Base-by-base conservation (phyloP, 345 rosid species). In the Lagerstroemia speciosa region DNA sequence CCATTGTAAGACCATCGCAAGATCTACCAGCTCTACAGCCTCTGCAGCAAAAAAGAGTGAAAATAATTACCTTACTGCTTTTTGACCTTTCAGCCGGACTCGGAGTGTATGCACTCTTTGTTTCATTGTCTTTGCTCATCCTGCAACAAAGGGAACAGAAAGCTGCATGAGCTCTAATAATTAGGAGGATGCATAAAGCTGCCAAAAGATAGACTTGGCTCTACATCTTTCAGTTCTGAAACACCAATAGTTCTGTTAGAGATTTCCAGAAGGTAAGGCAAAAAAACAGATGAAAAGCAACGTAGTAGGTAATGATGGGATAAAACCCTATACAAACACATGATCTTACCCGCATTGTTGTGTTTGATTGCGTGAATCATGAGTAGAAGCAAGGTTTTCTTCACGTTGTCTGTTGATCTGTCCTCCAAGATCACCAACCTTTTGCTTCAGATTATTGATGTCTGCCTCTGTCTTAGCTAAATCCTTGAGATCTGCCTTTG, bases 391-490 rank as follows among this genome's bases (percentile, higher is more conserved):
- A 68, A 65, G 63, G 62, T 73, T 73, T 70, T 78, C 77, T 66
- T 76, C 85, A 26, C 73, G 82, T 68, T 72, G 82, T 62, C 83
- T 81, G 71, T 69, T 66, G 67, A 87, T 88, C 76, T 80, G 84
- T 58, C 55, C 64, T 48, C 77, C 78, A 65, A 91, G 89, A 75
- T 85, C 84, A 73, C 87, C 83, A 58, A 83, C 78, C 82, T 82
- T 89, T 69, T 82, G 78, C 75, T 76, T 82, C 84, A 88, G 82
- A 64, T 82, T 83, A 74, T 71, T 66, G 71, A 87, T 70, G 45
- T 91, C 96, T 62, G 78, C 79, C 81, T 89, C 85, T 50, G 93
- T 75, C 73, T 66, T 81, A 69, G 78, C 83, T 71, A 91, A 80
- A 73, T 89, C 98, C 72, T 85, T 75, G 69, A 87, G 77, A 67